A percentile compares a stretch with the other conserved stretches of the same genome.
Evolutionary conservation across 805 yeast genomes (phyloP).

Genomic region (Candida insectalens): DNA sequence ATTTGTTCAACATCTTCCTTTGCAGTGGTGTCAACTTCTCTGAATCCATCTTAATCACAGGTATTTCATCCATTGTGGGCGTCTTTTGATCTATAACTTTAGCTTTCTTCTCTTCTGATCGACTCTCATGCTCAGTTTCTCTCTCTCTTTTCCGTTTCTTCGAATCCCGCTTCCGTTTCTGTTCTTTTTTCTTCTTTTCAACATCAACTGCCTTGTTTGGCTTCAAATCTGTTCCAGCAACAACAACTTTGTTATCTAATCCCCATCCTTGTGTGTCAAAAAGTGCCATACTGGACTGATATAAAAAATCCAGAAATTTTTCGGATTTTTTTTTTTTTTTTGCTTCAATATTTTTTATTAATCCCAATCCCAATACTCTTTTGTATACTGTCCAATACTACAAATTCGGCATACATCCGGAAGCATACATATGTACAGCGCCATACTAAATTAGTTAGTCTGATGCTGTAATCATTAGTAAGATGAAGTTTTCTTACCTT

Average conservation of each 20-base stretch:
- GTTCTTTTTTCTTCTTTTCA: conserved; percentile 6
- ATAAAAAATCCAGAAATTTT: too few species aligned
- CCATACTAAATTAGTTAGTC: too few species aligned
- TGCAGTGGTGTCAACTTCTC: conserved; percentile 75
- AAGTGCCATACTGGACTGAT: too few species aligned
- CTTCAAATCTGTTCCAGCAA: conserved; percentile 12
- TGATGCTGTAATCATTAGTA: too few species aligned
- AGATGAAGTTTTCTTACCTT: too few species aligned
- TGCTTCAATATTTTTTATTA: too few species aligned
- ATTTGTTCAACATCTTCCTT: conserved; percentile 89
- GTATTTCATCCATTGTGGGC: conserved; percentile 5
- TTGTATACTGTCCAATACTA: too few species aligned
- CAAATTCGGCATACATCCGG: too few species aligned
- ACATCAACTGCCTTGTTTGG: conserved; percentile 13
- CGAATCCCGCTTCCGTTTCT: conserved; percentile 9
- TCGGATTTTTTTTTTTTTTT: too few species aligned
- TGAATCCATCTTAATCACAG: conserved; percentile 2
- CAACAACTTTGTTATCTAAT: conserved; percentile 45
- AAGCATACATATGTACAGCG: too few species aligned
- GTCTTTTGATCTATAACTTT: conserved; percentile 4
- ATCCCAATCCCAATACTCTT: too few species aligned
- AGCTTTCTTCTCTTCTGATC: background rate
- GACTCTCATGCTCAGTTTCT: background rate
- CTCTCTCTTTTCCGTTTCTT: conserved; percentile 4
- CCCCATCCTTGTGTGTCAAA: conserved; percentile 83